A percentile compares a stretch with the other conserved stretches of the same genome.
phyloP scores from a whole-genome alignment of 495 filamentous ascomycete genomes.

The Bryoglossum gracile region DNA sequence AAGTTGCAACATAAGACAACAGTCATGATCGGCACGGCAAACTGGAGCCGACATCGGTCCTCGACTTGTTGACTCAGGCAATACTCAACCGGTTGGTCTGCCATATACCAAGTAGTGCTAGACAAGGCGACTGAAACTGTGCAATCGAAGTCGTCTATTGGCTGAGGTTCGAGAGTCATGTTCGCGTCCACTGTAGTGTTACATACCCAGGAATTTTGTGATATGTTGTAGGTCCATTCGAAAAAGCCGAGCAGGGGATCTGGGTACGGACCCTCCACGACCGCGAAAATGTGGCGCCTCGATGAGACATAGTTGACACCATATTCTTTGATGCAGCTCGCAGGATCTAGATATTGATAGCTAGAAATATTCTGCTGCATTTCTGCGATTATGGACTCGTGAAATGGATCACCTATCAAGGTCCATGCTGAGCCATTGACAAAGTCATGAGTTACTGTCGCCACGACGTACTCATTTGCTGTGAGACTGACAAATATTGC shows the following conservation, averaged over 20 bases:
- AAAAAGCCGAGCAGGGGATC: constrained; percentile 6
- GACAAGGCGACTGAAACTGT: constrained; percentile 8
- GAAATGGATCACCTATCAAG: background rate
- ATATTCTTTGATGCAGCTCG: constrained; percentile 32
- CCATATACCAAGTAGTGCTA: constrained; percentile 11
- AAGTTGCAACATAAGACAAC: constrained; percentile 34
- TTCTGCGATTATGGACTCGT: constrained; percentile 6
- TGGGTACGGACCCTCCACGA: constrained; percentile 2
- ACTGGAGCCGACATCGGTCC: constrained; percentile 38
- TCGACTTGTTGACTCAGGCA: constrained; percentile 32
- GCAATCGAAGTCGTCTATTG: constrained; percentile 13
- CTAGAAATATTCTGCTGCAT: constrained; percentile 15
- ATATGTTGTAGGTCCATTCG: constrained; percentile 10
- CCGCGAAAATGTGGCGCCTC: constrained; percentile 21
- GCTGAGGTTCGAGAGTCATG: constrained; percentile 9
- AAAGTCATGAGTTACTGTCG: constrained; percentile 31
- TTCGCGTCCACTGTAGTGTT: constrained; percentile 1
- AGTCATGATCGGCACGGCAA: constrained; percentile 33
- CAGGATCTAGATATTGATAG: constrained; percentile 24
- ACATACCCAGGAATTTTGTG: constrained; percentile 13
- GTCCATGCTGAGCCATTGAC: constrained; percentile 22
- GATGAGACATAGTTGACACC: constrained; percentile 22
- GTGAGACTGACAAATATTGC: constrained; percentile 25
- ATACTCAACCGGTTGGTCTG: constrained; percentile 24
- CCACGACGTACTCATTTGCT: constrained; percentile 34